A percentile compares a stretch with the other conserved stretches of the same genome.
Evolutionary conservation across 2,329 filamentous ascomycete species (phyloP).

Genomic region (Pseudomassariella vexata): DNA sequence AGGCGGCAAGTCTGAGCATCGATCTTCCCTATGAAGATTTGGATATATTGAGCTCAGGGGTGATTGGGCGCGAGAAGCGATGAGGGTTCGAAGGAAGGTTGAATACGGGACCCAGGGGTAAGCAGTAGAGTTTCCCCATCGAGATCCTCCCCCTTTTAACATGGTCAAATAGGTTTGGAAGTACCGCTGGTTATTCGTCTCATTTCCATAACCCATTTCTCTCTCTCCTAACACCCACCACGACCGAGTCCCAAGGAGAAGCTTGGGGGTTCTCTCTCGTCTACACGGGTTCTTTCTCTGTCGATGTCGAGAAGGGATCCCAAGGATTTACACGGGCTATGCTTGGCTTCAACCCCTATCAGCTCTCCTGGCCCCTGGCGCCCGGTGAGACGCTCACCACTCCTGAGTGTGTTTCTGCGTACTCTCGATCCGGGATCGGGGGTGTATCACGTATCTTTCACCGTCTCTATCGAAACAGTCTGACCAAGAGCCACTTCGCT

Average conservation of each 20-base stretch:
- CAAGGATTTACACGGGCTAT: slow-evolving; percentile 56
- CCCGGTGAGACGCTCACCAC: slow-evolving; percentile 53
- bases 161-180: slow-evolving; percentile 24
- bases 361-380: slow-evolving; percentile 51
- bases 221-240: slow-evolving; percentile 46
- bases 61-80: slow-evolving; percentile 57
- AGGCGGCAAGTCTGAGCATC: slow-evolving; percentile 54
- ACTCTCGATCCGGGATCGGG: slow-evolving; percentile 52
- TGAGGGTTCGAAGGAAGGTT: slow-evolving; percentile 46
- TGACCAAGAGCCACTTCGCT: slow-evolving; percentile 52
- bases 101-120: slow-evolving; percentile 51
- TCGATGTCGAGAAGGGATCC: slow-evolving; percentile 56
- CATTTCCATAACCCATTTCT: slow-evolving; percentile 62
- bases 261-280: slow-evolving; percentile 61
- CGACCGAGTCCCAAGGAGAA: slow-evolving; percentile 55
- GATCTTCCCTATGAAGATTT: slow-evolving; percentile 56
- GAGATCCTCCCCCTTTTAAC: neutral
- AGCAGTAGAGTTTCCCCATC: slow-evolving; percentile 9
- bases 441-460: slow-evolving; percentile 59
- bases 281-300: slow-evolving; percentile 58
- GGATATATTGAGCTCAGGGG: slow-evolving; percentile 57
- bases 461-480: slow-evolving; percentile 53
- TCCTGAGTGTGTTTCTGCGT: slow-evolving; percentile 58
- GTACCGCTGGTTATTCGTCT: slow-evolving; percentile 55
- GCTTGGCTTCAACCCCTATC: slow-evolving; percentile 54